Base-by-base conservation (phyloP, 805 yeast species). In the Clavispora carvajalis region DNA sequence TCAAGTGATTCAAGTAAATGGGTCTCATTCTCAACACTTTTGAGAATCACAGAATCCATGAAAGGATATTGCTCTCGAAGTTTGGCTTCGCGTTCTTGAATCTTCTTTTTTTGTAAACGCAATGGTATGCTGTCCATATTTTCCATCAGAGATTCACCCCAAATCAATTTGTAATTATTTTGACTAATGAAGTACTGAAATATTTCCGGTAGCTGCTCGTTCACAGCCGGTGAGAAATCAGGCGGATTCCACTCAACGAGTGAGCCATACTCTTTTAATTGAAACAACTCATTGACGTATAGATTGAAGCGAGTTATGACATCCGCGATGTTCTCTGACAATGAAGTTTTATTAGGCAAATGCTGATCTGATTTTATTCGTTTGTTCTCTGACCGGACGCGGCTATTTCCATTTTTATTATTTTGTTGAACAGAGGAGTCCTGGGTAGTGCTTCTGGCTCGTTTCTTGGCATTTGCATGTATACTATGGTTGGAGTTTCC, bases 241-340 rank as follows among this genome's bases (percentile, higher is more conserved):
- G 56, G 10, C 0, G 89, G 89, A 47, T 81, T 74, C 74, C 80
- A 84, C 15, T 76, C 77, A 0, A 72, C 76, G 33, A 82, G 55
- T 0, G 86, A 78, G 16, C 79, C 76, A 54, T 73, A 83, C 48
- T 80, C 77, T 41, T 70, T 63, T 21, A 84, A 59, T 53, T 83
- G 87, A 50, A 77, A 82, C 15, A 83, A 60, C 53, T 84, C 89
- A 45, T 79, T 77, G 0, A 77, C 65, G 19, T 76, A 57, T 5
- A 74, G 38, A 37, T 74, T 76, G 55, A 76, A 77, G 28, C 69
- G 61, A 12, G 72, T 58, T 26, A 71, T 57, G 40, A 78, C 45
- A 5, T 71, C 64, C 1, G 75, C 73, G 42, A 28, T 4, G 9
- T 28, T 16, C 10, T 28, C 31, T 4, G 6, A 5, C 18, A 16